These are phyloP conservation scores for Macrocystidia cucumis DNA, from an alignment of 1,284 basidiomycete genomes.

Conservation along the genomic window DNA sequence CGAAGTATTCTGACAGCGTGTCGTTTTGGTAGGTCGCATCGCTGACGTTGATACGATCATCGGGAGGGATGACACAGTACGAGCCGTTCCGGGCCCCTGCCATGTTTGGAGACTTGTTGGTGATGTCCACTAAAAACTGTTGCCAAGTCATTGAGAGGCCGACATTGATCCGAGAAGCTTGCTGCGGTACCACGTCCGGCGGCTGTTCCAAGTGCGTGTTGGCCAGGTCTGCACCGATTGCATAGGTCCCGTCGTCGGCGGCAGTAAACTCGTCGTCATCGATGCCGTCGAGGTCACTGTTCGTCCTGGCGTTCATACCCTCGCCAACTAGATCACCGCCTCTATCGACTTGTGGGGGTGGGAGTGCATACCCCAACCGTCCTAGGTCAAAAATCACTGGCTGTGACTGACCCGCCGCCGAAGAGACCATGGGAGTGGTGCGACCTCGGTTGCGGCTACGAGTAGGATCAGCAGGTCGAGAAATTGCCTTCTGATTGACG, in stretches of 20 bases:
- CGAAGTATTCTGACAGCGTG: no score
- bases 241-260: neutral
- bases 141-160: constrained; percentile 9
- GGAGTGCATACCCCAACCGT: no score
- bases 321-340: neutral
- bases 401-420: no score
- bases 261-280: no score
- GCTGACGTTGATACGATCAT: no score
- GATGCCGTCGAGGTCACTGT: neutral
- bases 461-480: no score
- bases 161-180: constrained; percentile 2
- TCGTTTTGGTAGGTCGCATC: no score
- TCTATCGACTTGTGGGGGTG: no score
- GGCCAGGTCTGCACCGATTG: neutral
- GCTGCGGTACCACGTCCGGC: neutral
- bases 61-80: constrained; percentile 11
- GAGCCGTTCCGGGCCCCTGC: constrained; percentile 2
- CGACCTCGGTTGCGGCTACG: no score
- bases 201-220: neutral
- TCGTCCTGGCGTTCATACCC: neutral
- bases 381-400: no score
- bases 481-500: no score
- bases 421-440: no score
- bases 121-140: constrained; percentile 15
- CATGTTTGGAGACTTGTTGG: constrained; percentile 12